A percentile compares a stretch with the other conserved stretches of the same genome.
Evolutionary conservation across 225 moss, liverwort and hornwort genomes (phyloP).

Genomic region (Ulota crispa): DNA sequence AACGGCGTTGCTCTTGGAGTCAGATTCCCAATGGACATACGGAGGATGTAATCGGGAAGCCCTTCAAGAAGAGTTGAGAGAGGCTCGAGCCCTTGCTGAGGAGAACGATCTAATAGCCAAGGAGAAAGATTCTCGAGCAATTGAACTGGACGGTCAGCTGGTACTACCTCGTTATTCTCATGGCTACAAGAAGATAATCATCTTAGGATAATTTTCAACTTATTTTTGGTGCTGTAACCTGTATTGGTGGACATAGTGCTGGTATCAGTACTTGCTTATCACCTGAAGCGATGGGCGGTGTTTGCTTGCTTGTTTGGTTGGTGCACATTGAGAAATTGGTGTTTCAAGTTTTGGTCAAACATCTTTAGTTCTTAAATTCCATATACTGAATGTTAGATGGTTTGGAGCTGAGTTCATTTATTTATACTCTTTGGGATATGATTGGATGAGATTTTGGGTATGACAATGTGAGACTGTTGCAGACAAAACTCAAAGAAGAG

Average conservation of each 20-base stretch:
- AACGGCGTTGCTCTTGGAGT: constrained; percentile 36
- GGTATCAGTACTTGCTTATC: neutral
- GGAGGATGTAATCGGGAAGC: constrained; percentile 40
- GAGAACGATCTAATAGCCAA: constrained; percentile 25
- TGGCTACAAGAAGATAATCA: neutral
- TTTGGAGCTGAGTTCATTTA: neutral
- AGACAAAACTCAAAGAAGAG: constrained; percentile 45
- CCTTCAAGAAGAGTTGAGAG: constrained; percentile 43
- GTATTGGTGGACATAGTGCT: neutral
- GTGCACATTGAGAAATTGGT: constrained; percentile 5
- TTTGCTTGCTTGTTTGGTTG: neutral
- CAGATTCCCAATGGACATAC: constrained; percentile 44
- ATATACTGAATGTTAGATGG: neutral
- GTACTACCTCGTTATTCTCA: constrained; percentile 28
- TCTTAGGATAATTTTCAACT: constrained; percentile 9
- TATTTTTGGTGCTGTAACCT: constrained; percentile 1
- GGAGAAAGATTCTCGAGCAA: constrained; percentile 34
- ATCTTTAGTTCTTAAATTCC: constrained; percentile 8
- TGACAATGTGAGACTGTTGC: constrained; percentile 24
- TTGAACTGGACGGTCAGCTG: constrained; percentile 50
- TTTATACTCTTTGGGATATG: neutral
- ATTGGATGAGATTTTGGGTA: neutral
- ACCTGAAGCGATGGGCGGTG: neutral
- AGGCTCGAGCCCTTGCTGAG: constrained; percentile 43
- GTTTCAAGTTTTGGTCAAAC: neutral